Evolutionary conservation across 768 basidiomycete species (phyloP), one percentile per base, ranked within the genome.

Genomic region (Suillus clintonianus): DNA sequence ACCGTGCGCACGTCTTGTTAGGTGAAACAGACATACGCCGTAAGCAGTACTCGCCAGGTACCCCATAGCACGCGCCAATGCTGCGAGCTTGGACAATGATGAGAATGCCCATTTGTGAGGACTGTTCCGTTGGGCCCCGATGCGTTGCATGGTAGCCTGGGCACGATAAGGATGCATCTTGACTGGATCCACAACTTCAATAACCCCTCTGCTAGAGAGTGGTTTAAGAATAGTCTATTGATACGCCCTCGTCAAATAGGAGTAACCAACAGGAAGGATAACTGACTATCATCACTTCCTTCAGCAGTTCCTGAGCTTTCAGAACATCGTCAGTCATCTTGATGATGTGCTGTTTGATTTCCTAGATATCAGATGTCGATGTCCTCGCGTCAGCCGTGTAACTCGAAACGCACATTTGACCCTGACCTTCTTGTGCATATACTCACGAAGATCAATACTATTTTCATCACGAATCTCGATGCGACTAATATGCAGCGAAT

Each of bases 381-480:
- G 30, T 42, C 48, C 37, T 37, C 32, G 41, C 6, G 8, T 62
- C 60, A 62, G 61, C 15, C 13, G 19, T 32, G 30, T 36, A 27
- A 17, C 39, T 57, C 56, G 24, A 19, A 61, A 39, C 61, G 27
- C 34, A 17, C 5, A 32, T 24, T 66, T 37, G 65, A 62, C 56
- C 70, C 73, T 42, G 34, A 89, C 94, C 84, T 99, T 99, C 67
- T 92, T 86, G 71, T 95, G 89, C 68, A 97, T 85, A 71, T 97
- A 99, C 41, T 84, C 83, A 67, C 85, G 85, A 41, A 99, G 81
- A 77, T 99, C 97, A 30, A 95, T 76, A 69, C 94, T 95, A 62
- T 89, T 83, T 71, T 98, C 97, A 71, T 97, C 88, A 59, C 97
- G 86, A 66, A 99, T 93, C 72, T 99, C 97, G 62, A 99, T 96